Percentiles rank a stretch among this genome's conserved stretches.
These are phyloP conservation scores for Alternaria arborescens DNA, from an alignment of 2,329 filamentous ascomycete species.

Conservation along the genomic window DNA sequence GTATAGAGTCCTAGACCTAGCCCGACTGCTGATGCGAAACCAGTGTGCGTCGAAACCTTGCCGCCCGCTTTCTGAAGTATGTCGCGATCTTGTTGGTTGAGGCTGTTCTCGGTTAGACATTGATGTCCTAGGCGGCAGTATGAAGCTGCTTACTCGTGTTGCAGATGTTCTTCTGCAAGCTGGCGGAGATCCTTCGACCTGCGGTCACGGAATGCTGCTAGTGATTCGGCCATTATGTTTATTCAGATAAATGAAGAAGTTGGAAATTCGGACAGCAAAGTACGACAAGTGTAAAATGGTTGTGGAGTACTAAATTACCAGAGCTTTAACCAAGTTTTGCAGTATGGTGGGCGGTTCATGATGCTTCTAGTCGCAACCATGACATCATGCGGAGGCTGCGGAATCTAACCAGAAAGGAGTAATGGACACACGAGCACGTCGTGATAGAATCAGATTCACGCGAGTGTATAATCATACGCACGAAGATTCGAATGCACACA, in stretches of 20 bases:
- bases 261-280: not conserved
- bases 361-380: slow-evolving; percentile 19
- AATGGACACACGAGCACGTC: slow-evolving; percentile 10
- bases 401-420: slow-evolving; percentile 13
- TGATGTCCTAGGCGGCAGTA: not conserved
- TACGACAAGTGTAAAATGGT: not conserved
- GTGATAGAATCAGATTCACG: not conserved
- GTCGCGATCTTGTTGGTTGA: slow-evolving; percentile 67
- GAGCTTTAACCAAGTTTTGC: not conserved
- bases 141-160: slow-evolving; percentile 42
- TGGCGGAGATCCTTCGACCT: slow-evolving; percentile 40
- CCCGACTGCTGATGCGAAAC: slow-evolving; percentile 67
- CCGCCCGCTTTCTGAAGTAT: slow-evolving; percentile 63
- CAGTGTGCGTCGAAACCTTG: slow-evolving; percentile 64
- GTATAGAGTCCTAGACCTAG: slow-evolving; percentile 64
- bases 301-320: not conserved
- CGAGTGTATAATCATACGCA: not conserved
- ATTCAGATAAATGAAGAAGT: not conserved
- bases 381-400: slow-evolving; percentile 24
- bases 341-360: slow-evolving; percentile 2
- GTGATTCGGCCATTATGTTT: slow-evolving; percentile 37
- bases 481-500: not conserved
- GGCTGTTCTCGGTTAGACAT: slow-evolving; percentile 34
- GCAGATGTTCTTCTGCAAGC: slow-evolving; percentile 45
- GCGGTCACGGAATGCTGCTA: slow-evolving; percentile 43